phyloP scores from a whole-genome alignment of 1,139 yeast genomes.

The Protomyces gravidus region DNA sequence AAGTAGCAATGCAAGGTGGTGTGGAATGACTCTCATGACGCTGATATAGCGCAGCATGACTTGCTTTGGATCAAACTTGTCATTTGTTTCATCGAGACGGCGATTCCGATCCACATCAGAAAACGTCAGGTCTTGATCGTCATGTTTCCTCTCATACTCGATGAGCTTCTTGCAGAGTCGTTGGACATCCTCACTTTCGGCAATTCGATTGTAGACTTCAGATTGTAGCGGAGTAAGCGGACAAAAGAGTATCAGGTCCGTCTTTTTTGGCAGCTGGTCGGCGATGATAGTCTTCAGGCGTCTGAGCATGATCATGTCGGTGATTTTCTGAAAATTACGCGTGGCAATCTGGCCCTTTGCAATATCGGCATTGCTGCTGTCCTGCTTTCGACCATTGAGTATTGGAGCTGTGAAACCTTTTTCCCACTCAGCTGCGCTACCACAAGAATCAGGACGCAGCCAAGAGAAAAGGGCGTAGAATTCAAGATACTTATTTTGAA shows the following conservation, averaged over 20 bases:
- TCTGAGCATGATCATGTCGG: constrained; percentile 76
- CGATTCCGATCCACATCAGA: constrained; percentile 86
- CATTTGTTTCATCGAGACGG: constrained; percentile 59
- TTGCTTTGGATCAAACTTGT: constrained; percentile 51
- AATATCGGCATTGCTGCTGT: constrained; percentile 73
- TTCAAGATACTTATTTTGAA: constrained; percentile 77
- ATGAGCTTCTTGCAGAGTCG: constrained; percentile 79
- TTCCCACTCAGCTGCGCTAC: constrained; percentile 72
- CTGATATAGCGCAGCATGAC: constrained; percentile 58
- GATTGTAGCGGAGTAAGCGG: constrained; percentile 95
- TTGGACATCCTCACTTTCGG: constrained; percentile 92
- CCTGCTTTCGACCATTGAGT: constrained; percentile 74
- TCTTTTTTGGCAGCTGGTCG: constrained; percentile 78
- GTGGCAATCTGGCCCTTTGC: constrained; percentile 78
- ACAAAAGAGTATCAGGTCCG: constrained; percentile 76
- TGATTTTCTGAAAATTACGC: constrained; percentile 76
- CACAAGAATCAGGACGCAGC: constrained; percentile 81
- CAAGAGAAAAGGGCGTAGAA: constrained; percentile 82
- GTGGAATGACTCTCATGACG: constrained; percentile 88
- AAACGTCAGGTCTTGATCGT: background rate
- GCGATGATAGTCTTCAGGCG: constrained; percentile 77
- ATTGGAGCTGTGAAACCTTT: constrained; percentile 83
- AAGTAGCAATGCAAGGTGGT: constrained; percentile 73
- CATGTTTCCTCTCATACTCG: too few species aligned
- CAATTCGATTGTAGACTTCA: constrained; percentile 78